Conservation (phyloP, 208 protist species). For the Zelonia costaricensis region DNA sequence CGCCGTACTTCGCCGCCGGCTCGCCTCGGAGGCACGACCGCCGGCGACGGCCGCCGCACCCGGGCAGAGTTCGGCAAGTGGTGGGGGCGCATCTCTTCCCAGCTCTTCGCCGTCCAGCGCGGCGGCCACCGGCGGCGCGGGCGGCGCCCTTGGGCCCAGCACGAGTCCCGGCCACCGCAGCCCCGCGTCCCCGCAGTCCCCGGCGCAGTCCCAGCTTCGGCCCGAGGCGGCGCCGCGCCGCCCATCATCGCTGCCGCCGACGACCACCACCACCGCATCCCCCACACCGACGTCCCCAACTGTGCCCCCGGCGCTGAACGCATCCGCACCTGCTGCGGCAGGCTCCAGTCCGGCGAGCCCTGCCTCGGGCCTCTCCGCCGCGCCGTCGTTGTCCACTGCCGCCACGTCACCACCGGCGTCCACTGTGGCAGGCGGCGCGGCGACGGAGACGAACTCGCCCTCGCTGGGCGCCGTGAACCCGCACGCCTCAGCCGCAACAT, state of each 20-base stretch:
- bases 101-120: constrained; percentile 1
- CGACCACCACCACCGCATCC: background rate
- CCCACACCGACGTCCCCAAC: constrained; percentile 11
- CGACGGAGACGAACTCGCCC: constrained; percentile 11
- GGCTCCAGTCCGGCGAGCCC: too few relatives aligned
- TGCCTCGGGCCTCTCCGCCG: background rate
- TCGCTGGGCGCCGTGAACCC: constrained; percentile 13
- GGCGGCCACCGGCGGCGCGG: background rate
- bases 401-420: constrained; percentile 2
- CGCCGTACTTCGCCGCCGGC: constrained; percentile 55
- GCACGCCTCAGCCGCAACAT: constrained; percentile 18
- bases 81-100: background rate
- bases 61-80: background rate
- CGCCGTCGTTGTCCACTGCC: background rate
- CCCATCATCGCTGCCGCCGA: too few relatives aligned
- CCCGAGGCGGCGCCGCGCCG: constrained; percentile 17
- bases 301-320: background rate
- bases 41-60: background rate
- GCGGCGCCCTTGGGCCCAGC: background rate
- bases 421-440: background rate
- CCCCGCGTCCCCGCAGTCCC: constrained; percentile 6
- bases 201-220: constrained; percentile 5
- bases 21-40: constrained; percentile 24
- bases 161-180: background rate
- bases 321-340: background rate